Base-by-base conservation (phyloP, 2,329 filamentous ascomycete species). In the Xylaria sp. region DNA sequence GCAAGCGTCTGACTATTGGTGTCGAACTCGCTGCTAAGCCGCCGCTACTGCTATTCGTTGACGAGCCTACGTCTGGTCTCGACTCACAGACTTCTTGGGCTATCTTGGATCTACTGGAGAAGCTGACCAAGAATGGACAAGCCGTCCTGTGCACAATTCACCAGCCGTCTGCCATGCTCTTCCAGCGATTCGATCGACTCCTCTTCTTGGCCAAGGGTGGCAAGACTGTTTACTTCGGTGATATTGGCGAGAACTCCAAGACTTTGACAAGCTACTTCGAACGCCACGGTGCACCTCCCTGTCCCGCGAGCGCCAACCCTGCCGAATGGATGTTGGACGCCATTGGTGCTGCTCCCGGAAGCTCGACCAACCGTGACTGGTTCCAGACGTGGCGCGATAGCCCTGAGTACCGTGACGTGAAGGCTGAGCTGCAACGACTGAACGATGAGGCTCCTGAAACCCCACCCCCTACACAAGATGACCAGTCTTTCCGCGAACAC, bases 81-180 rank as follows among this genome's bases (percentile, higher is more conserved):
- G 95, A 98, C 80, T 93, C 90, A 76, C 94, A 97, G 80, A 97
- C 94, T 1, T 95, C 94, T 0, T 98, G 93, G 93, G 92, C 93
- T 71, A 97, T 98, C 77, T 86, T 94, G 54, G 91, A 93, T 78
- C 87, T 98, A 11, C 87, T 98, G 48, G 92, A 97, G 80, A 97
- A 97, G 81, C 85, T 98, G 39, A 93, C 93, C 75, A 92, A 95
- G 79, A 92, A 90, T 70, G 94, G 95, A 17, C 93, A 97, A 78
- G 94, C 95, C 60, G 93, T 98, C 80, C 89, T 98, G n/a, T 97
- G 94, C 82, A 98, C 95, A 0, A 98, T 98, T 69, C 95, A 98
- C 79, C 95, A 98, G 80, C 95, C 95, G n/a, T 97, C 93, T 14
- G 94, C 94, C 39, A 94, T 97, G 86, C 86, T 98, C 61, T 97